These are phyloP conservation scores for Carex sylvatica DNA, from an alignment of 202 grass and related monocot species.

Conservation along the genomic window DNA sequence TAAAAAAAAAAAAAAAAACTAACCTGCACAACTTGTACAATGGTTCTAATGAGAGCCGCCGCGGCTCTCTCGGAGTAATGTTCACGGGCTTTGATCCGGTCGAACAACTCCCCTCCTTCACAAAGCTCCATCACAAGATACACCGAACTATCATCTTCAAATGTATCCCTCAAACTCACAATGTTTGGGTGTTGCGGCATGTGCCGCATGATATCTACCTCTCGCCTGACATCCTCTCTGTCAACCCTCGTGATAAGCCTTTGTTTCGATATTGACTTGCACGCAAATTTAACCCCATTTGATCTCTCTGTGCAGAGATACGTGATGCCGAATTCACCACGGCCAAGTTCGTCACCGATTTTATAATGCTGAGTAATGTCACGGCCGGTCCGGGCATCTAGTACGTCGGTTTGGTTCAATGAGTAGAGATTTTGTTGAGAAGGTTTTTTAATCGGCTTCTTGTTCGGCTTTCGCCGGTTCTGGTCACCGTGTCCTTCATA, in stretches of 20 bases:
- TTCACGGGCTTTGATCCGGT: slow-evolving; percentile 62
- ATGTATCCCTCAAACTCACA: slow-evolving; percentile 64
- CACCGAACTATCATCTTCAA: slow-evolving; percentile 72
- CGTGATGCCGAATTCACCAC: slow-evolving; percentile 69
- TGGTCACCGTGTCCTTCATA: not conserved
- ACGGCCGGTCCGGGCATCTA: slow-evolving; percentile 50
- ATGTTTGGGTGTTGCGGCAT: slow-evolving; percentile 69
- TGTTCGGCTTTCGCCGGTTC: not conserved
- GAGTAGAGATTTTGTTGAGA: not conserved
- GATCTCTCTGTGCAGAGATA: slow-evolving; percentile 63
- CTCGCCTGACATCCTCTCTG: slow-evolving; percentile 72
- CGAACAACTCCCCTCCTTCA: slow-evolving; percentile 96
- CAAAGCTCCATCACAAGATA: slow-evolving; percentile 96
- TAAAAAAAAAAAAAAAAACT: not conserved
- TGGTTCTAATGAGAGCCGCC: slow-evolving; percentile 57
- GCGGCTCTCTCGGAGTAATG: slow-evolving; percentile 81
- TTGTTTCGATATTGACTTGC: slow-evolving; percentile 84
- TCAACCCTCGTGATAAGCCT: slow-evolving; percentile 70
- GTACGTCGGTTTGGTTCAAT: slow-evolving; percentile 28
- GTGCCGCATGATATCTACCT: slow-evolving; percentile 89
- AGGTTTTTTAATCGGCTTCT: not conserved
- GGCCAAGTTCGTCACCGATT: slow-evolving; percentile 63
- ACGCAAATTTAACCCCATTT: slow-evolving; percentile 50
- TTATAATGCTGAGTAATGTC: slow-evolving; percentile 42
- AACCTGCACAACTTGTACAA: slow-evolving; percentile 91